Percentiles rank a stretch among this genome's conserved stretches.
These are phyloP conservation scores for Tylopilus sp. DNA, from an alignment of 768 basidiomycete species.

Conservation along the genomic window DNA sequence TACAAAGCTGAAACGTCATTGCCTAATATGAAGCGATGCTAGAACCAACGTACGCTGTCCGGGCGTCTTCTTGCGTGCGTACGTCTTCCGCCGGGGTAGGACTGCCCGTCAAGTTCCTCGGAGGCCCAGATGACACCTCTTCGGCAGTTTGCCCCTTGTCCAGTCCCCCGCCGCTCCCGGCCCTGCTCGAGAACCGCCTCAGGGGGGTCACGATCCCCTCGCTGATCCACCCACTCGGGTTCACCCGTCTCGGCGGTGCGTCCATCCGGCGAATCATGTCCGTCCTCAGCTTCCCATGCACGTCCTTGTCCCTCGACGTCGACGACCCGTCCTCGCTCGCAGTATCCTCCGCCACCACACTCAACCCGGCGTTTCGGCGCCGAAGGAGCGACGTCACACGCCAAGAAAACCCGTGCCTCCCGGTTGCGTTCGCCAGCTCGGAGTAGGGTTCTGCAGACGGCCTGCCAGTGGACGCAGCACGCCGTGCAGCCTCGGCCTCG, in stretches of 20 bases:
- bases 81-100: background rate
- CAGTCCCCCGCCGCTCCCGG: background rate
- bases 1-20: background rate
- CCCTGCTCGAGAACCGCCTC: slow-evolving; percentile 13
- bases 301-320: slow-evolving; percentile 25
- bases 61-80: background rate
- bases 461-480: slow-evolving; percentile 18
- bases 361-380: slow-evolving; percentile 25
- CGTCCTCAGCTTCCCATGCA: slow-evolving; percentile 40
- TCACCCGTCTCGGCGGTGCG: slow-evolving; percentile 60
- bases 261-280: slow-evolving; percentile 81
- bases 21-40: background rate
- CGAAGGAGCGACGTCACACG: slow-evolving; percentile 34
- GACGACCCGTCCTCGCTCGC: slow-evolving; percentile 14
- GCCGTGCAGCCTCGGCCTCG: slow-evolving; percentile 39
- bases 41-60: slow-evolving; percentile 7
- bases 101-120: background rate
- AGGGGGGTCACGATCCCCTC: slow-evolving; percentile 37
- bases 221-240: slow-evolving; percentile 72
- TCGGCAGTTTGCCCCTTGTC: background rate
- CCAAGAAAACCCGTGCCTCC: slow-evolving; percentile 21
- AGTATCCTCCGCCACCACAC: slow-evolving; percentile 24
- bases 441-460: slow-evolving; percentile 20
- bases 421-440: slow-evolving; percentile 17
- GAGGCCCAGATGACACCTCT: slow-evolving; percentile 5